These are phyloP conservation scores for Megacollybia marginata DNA, from an alignment of 768 basidiomycete species.

Conservation along the genomic window DNA sequence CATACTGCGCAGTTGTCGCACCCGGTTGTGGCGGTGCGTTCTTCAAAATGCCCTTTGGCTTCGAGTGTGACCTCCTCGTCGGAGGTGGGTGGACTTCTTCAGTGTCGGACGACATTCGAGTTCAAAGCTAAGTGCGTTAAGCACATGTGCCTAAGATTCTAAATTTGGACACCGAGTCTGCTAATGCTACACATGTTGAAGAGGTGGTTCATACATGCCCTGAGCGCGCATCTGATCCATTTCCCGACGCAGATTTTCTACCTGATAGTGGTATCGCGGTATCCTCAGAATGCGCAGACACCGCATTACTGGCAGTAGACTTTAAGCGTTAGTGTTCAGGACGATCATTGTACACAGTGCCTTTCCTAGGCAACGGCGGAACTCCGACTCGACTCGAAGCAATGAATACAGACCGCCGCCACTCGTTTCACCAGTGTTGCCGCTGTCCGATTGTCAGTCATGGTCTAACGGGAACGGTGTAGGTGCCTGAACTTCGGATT, in stretches of 20 bases:
- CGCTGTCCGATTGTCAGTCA: neutral
- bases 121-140: neutral
- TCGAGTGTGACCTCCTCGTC: conserved; percentile 45
- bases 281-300: neutral
- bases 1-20: conserved; percentile 1
- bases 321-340: neutral
- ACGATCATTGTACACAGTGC: neutral
- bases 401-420: neutral
- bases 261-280: conserved; percentile 2
- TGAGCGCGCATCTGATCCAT: conserved; percentile 8
- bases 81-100: conserved; percentile 36
- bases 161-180: neutral
- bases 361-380: neutral
- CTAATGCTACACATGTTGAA: conserved; percentile 1
- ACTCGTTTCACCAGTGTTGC: neutral
- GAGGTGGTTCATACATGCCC: conserved; percentile 5
- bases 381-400: neutral
- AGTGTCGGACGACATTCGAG: conserved; percentile 22
- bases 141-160: neutral
- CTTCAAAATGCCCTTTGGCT: conserved; percentile 88
- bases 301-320: neutral
- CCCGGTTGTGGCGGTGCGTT: conserved; percentile 51
- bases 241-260: conserved; percentile 7
- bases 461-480: neutral
- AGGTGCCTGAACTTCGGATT: conserved; percentile 15